Evolutionary conservation across 2,329 filamentous ascomycete species (phyloP), one percentile per base, ranked within the genome.

Genomic region (Aureobasidium subglaciale): DNA sequence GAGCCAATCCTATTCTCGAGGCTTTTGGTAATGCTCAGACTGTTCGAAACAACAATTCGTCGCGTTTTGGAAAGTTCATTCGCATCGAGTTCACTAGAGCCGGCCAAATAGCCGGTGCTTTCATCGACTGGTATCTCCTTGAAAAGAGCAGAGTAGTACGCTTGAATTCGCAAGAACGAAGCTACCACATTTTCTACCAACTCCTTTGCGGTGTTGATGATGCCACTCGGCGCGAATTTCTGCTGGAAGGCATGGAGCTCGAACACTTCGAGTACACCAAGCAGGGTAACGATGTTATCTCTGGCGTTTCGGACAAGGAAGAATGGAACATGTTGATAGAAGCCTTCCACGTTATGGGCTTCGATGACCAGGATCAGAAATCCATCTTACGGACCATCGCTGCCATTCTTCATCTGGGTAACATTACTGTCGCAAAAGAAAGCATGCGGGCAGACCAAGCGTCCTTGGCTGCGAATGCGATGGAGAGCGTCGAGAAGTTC

Each of bases 21-120:
- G 88, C 93, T 1, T 99, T 99, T 65, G 95, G 95, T 59, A 99
- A 99, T 67, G 93, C 93, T 1, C 95, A 99, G 69, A 99, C 93
- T 0, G 90, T 99, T 27, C 83, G 93, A 54, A 99, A 99, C 71
- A 93, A 99, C 74, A 99, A 99, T 69, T 99, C 93, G 0, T 99
- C 93, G 5, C 85, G 93, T 61, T 99, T 99, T 66, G 93, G 93
- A 67, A 99, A 99, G 70, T 99, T 99, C 66, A 99, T 99, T 68
- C 83, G 95, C 48, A 99, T 99, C 66, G 90, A 96, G 68, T 96
- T 99, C 72, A 90, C 84, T 30, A 81, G 88, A 22, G 82, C 82
- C 32, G 95, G 95, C 25, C 87, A 93, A 55, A 99, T 99, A 62
- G 88, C 88, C 4, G 95, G 95, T 32, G 93, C 93, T 20, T 96